Base-by-base conservation (phyloP, 495 filamentous ascomycete species). In the Bacidia gigantensis region DNA sequence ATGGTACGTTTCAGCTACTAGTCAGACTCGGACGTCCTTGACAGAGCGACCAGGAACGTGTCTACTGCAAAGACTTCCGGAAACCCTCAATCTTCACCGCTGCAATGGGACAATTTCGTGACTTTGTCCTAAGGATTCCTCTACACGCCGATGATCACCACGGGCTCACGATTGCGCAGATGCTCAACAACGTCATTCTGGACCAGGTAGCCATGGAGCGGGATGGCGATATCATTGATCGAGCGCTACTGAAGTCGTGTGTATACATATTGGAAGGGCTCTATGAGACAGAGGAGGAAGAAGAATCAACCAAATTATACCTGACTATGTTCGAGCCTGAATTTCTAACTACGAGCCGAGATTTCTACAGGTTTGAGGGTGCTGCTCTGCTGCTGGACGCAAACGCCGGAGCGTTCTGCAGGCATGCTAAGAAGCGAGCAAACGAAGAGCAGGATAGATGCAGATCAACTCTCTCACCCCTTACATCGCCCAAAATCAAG, bases 121-220 rank as follows among this genome's bases (percentile, higher is more conserved):
- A 96, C 54, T 70, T 84, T 53, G 81, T 97, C 20, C 72, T 99
- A 10, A 71, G 75, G 2, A 72, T 78, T 11, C 62, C 71, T 0
- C 63, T 73, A 5, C 48, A 43, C 17, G n/a, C 47, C 2, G 68
- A 65, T 9, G 58, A 70, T 2, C 68, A 75, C 14, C 66, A 74
- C 25, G 53, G 69, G 2, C 56, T 65, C 1, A 67, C 61, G 0
- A 75, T 92, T 2, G 80, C 81, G 26, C 73, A 80, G 39, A 71
- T 94, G 14, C 71, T 97, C 22, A 86, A 83, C 57, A 79, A 80
- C 3, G 86, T 95, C 3, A 75, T 95, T 26, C 72, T 97, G 0
- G 89, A 95, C 56, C 85, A 95, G 72, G 83, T 99, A 51, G 82
- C 85, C 45, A 84, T 95, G 76, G 92, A 96, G 60, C 73, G 93